phyloP scores from a whole-genome alignment of 2,329 filamentous ascomycete genomes.

The Chrysoporthe deuterocubensis region DNA sequence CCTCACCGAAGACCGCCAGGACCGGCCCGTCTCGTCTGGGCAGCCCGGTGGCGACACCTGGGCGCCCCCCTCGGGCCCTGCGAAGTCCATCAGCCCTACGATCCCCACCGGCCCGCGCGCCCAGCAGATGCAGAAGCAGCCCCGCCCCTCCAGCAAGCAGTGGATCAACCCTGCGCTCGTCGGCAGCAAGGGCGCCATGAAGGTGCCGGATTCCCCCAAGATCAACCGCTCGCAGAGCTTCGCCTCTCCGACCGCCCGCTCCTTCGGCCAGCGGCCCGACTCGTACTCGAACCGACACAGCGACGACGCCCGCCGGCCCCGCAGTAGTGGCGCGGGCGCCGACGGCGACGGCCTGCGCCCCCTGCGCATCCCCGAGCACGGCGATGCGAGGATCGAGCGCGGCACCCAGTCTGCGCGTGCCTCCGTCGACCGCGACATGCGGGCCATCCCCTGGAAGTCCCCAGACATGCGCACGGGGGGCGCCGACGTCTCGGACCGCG shows the following conservation, averaged over 20 bases:
- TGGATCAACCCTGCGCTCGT: conserved; percentile 59
- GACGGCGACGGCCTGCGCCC: conserved; percentile 47
- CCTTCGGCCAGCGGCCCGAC: conserved; percentile 41
- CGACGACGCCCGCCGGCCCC: conserved; percentile 51
- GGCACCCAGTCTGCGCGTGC: conserved; percentile 43
- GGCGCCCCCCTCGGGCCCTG: conserved; percentile 46
- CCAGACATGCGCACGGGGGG: conserved; percentile 27
- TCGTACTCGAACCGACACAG: conserved; percentile 44
- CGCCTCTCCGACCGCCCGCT: conserved; percentile 43
- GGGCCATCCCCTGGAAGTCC: conserved; percentile 25
- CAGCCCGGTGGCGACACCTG: conserved; percentile 44
- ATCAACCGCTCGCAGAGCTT: conserved; percentile 55
- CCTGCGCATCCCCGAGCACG: conserved; percentile 51
- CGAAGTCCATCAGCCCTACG: conserved; percentile 51
- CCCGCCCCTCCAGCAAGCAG: conserved; percentile 60
- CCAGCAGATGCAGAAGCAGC: conserved; percentile 48
- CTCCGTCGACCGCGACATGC: conserved; percentile 39
- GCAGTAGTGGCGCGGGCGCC: conserved; percentile 58
- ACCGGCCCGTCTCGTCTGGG: conserved; percentile 51
- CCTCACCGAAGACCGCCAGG: conserved; percentile 54
- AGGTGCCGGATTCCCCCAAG: conserved; percentile 57
- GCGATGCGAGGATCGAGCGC: conserved; percentile 48
- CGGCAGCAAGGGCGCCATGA: conserved; percentile 41
- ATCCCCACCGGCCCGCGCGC: conserved; percentile 60
- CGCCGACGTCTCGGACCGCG: conserved; percentile 27